Base-by-base conservation (phyloP, 345 rosid genomes). In the Pseudoturritis turrita region DNA sequence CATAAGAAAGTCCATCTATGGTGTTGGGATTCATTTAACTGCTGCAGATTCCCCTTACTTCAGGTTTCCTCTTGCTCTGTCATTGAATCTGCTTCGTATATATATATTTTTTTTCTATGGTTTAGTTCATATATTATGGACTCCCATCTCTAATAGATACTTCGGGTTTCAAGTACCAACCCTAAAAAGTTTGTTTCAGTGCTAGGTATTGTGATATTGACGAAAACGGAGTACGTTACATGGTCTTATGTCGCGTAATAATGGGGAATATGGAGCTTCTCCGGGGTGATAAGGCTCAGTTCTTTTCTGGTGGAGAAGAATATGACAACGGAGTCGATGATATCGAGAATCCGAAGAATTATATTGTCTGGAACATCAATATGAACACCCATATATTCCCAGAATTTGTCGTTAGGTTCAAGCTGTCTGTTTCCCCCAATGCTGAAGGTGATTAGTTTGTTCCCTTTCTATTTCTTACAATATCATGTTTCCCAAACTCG, bases 321-420 rank as follows among this genome's bases (percentile, higher is more conserved):
- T 84, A 81, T 78, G 99, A 95, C 78, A 92, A 85, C 46, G 99
- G 96, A 47, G 96, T 86, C 0, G 99, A 95, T 74, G 81, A 90
- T 77, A 76, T 87, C 35, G 84, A 81, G 66, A 84, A 82, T 66
- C 97, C 99, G 1, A 79, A 67, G 66, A 74, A 80, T 21, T 87
- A 83, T 75, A 49, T 86, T 18, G 80, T 89, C 50, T 95, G 99
- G 99, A 83, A 84, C 84, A 87, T 85, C 92, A 85, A 95, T 81
- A 76, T 87, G 82, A 86, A 78, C 80, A 81, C 99, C 7, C 98
- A 92, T 73, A 77, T 95, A 52, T 82, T 77, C 76, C 97, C 99
- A 0, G 99, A 95, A 73, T 92, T 78, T 83, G 82, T 89, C 78
- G 85, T 95, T 78, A 92, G 92, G 86, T 95, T 88, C 96, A 95